A percentile compares a stretch with the other conserved stretches of the same genome.
These are phyloP conservation scores for Claviceps lovelessii DNA, from an alignment of 2,329 filamentous ascomycete genomes.

Conservation along the genomic window DNA sequence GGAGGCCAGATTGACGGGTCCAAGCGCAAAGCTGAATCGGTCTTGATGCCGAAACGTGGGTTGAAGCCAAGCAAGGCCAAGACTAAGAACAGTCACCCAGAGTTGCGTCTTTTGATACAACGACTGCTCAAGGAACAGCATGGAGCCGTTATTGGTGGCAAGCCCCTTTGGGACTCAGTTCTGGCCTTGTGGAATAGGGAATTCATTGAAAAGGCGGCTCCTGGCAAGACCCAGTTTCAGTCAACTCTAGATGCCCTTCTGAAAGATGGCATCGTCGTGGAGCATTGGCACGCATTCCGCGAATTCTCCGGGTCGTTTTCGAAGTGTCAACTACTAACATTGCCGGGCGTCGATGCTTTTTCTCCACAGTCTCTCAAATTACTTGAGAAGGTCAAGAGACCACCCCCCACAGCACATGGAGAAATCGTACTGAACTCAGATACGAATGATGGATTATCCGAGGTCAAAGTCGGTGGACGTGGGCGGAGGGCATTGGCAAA, in stretches of 20 bases:
- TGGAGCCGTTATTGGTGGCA: slow-evolving; percentile 38
- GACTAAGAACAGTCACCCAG: not conserved
- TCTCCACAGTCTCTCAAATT: slow-evolving; percentile 26
- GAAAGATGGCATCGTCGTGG: slow-evolving; percentile 20
- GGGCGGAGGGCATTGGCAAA: slow-evolving; percentile 20
- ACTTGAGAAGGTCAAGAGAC: slow-evolving; percentile 32
- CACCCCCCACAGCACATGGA: slow-evolving; percentile 13
- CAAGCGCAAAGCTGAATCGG: not conserved
- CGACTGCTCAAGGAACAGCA: slow-evolving; percentile 17
- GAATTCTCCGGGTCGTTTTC: slow-evolving; percentile 26
- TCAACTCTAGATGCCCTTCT: slow-evolving; percentile 24
- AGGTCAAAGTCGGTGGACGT: slow-evolving; percentile 17
- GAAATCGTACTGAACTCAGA: not conserved
- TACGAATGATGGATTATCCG: not conserved
- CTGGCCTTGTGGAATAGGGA: slow-evolving; percentile 29
- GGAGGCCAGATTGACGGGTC: not conserved
- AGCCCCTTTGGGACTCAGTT: slow-evolving; percentile 34
- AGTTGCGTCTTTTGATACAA: slow-evolving; percentile 12
- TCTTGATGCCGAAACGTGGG: not conserved
- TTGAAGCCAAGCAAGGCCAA: not conserved
- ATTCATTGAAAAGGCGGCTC: slow-evolving; percentile 26
- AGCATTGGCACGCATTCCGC: slow-evolving; percentile 31
- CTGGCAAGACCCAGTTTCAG: slow-evolving; percentile 24
- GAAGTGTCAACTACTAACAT: slow-evolving; percentile 31
- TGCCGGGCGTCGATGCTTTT: slow-evolving; percentile 26